Conservation (phyloP, 2,329 filamentous ascomycete genomes). For the Colletotrichum spinosum region DNA sequence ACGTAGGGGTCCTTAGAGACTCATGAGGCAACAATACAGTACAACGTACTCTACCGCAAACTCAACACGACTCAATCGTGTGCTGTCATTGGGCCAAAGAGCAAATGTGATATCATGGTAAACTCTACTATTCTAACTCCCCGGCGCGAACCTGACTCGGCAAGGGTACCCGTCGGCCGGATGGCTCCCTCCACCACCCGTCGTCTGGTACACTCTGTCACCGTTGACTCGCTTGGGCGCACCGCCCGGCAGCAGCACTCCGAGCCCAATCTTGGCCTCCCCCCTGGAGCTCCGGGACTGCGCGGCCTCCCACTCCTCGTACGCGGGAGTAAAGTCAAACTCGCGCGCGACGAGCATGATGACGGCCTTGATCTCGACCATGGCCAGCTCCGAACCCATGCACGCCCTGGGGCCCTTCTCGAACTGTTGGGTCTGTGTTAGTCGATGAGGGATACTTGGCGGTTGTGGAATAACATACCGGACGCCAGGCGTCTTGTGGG, state of each 20-base stretch:
- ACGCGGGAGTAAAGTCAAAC: constrained; percentile 15
- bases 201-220: constrained; percentile 23
- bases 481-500: constrained; percentile 17
- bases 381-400: constrained; percentile 25
- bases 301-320: constrained; percentile 11
- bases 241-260: constrained; percentile 14
- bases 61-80: neutral
- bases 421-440: neutral
- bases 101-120: neutral
- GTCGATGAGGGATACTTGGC: too few species aligned
- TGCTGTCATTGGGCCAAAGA: neutral
- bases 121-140: neutral
- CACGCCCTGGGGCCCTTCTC: constrained; percentile 21
- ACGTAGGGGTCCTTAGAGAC: too few species aligned
- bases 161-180: constrained; percentile 22
- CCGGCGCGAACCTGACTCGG: constrained; percentile 15
- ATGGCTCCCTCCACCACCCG: constrained; percentile 22
- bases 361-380: constrained; percentile 20
- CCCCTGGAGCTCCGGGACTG: neutral
- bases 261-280: constrained; percentile 13
- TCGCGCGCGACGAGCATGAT: constrained; percentile 16
- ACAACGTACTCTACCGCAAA: too few species aligned
- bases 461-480: neutral
- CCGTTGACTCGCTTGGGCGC: constrained; percentile 16
- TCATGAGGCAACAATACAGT: too few species aligned